Evolutionary conservation across 352 stramenopile genomes (phyloP).

Genomic region (Globisporangium solare): DNA sequence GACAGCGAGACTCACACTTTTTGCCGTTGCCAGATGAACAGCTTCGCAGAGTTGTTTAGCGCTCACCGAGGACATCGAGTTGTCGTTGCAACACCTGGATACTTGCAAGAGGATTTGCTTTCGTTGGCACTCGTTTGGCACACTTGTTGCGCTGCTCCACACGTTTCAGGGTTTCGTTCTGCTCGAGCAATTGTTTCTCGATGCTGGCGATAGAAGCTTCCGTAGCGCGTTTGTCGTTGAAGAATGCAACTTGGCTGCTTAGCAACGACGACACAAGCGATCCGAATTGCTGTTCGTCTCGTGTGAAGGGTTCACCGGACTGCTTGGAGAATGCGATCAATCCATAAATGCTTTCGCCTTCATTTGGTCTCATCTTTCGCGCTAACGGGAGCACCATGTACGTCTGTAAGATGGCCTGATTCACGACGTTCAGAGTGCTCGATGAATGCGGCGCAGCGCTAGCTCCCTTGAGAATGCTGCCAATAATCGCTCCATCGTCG

Average conservation of each 20-base stretch:
- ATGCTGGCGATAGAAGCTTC: background rate
- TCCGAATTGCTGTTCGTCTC: slow-evolving; percentile 7
- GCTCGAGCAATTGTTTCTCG: background rate
- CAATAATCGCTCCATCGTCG: slow-evolving; percentile 3
- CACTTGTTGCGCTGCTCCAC: too few relatives aligned
- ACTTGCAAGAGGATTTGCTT: slow-evolving; percentile 1
- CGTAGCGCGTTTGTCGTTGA: background rate
- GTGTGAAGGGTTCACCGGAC: slow-evolving; percentile 6
- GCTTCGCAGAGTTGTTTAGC: slow-evolving; percentile 11
- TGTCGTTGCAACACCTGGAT: background rate
- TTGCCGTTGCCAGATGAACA: background rate
- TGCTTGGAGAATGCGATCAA: slow-evolving; percentile 10
- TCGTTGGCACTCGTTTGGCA: background rate
- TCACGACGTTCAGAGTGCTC: slow-evolving; percentile 9
- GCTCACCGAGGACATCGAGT: slow-evolving; percentile 3
- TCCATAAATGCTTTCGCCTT: background rate
- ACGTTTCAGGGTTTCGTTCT: background rate
- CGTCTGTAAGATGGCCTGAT: slow-evolving; percentile 4
- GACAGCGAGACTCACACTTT: background rate
- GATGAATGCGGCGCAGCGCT: slow-evolving; percentile 2
- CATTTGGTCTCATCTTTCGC: background rate
- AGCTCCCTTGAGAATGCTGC: slow-evolving; percentile 5
- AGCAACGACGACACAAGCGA: slow-evolving; percentile 3
- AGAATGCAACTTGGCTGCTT: slow-evolving; percentile 5
- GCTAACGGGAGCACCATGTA: slow-evolving; percentile 11